A percentile compares a stretch with the other conserved stretches of the same genome.
phyloP scores from a whole-genome alignment of 805 yeast species.

The Candida succiphila region DNA sequence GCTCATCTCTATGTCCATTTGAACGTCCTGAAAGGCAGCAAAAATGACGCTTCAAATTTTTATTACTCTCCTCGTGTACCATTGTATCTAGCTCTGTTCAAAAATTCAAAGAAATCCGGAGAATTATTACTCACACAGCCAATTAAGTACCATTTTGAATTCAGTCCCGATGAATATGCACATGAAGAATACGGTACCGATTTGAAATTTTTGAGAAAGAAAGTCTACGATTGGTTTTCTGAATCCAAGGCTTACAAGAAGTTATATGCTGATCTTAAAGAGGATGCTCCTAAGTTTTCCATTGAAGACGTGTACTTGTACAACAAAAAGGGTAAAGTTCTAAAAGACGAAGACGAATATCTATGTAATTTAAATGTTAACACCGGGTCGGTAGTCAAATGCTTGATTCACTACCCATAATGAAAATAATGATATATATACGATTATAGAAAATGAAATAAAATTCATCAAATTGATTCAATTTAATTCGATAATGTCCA shows the following conservation, averaged over 20 bases:
- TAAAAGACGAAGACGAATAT: constrained; percentile 30
- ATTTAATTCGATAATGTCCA: background rate
- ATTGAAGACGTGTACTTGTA: constrained; percentile 22
- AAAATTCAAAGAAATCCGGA: background rate
- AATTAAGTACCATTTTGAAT: constrained; percentile 59
- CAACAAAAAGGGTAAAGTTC: constrained; percentile 20
- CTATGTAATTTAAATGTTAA: constrained; percentile 42
- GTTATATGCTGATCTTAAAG: constrained; percentile 3
- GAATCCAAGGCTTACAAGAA: constrained; percentile 27
- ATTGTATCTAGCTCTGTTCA: background rate
- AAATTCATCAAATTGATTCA: too few relatives aligned
- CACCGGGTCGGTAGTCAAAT: constrained; percentile 38
- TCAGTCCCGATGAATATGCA: constrained; percentile 73
- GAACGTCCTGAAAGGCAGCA: constrained; percentile 23
- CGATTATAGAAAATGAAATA: background rate
- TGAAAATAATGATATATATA: background rate
- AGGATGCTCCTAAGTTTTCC: constrained; percentile 3
- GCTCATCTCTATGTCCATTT: constrained; percentile 59
- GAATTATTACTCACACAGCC: background rate
- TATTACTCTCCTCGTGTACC: background rate
- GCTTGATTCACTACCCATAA: constrained; percentile 16
- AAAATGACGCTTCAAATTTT: constrained; percentile 4
- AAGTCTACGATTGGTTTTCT: constrained; percentile 44
- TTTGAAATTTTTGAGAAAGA: constrained; percentile 48
- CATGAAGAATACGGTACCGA: constrained; percentile 66